A percentile compares a stretch with the other conserved stretches of the same genome.
Conservation (phyloP, 305 asterid species). For the Plantago coronopus region DNA sequence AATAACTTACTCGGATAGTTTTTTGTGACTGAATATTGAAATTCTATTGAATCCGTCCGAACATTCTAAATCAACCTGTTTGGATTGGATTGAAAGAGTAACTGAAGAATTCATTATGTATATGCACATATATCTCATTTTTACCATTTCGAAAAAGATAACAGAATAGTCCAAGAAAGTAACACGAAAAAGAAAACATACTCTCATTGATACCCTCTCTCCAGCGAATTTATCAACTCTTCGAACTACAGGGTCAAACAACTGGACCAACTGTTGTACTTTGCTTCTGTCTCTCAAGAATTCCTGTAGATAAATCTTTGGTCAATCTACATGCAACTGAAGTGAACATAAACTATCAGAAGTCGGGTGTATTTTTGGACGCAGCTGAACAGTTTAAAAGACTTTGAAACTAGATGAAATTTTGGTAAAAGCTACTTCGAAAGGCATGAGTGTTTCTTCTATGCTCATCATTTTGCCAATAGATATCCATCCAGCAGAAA, state of each 20-base stretch:
- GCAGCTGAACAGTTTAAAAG: too few relatives aligned
- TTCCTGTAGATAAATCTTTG: slow-evolving; percentile 43
- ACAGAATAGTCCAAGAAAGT: slow-evolving; percentile 3
- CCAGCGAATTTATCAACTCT: slow-evolving; percentile 56
- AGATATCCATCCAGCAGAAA: too few relatives aligned
- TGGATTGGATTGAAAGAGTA: slow-evolving; percentile 3
- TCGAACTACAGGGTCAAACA: slow-evolving; percentile 73
- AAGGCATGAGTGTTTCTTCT: too few relatives aligned
- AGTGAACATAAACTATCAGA: background rate
- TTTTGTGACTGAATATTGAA: slow-evolving; percentile 81
- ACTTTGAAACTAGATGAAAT: too few relatives aligned
- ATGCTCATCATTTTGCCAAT: too few relatives aligned
- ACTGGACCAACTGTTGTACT: slow-evolving; percentile 58
- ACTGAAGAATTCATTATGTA: background rate
- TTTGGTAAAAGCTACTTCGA: too few relatives aligned
- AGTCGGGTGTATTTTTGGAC: slow-evolving; percentile 3
- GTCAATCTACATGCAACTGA: slow-evolving; percentile 5
- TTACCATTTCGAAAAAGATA: background rate
- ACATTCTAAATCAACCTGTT: slow-evolving; percentile 80
- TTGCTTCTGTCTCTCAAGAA: slow-evolving; percentile 70
- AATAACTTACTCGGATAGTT: slow-evolving; percentile 49
- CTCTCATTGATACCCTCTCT: slow-evolving; percentile 87
- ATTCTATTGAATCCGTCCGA: slow-evolving; percentile 57
- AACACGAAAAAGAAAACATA: slow-evolving; percentile 21
- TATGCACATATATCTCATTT: background rate